phyloP scores from a whole-genome alignment of 2,329 filamentous ascomycete species.

The Epichloe typhina region DNA sequence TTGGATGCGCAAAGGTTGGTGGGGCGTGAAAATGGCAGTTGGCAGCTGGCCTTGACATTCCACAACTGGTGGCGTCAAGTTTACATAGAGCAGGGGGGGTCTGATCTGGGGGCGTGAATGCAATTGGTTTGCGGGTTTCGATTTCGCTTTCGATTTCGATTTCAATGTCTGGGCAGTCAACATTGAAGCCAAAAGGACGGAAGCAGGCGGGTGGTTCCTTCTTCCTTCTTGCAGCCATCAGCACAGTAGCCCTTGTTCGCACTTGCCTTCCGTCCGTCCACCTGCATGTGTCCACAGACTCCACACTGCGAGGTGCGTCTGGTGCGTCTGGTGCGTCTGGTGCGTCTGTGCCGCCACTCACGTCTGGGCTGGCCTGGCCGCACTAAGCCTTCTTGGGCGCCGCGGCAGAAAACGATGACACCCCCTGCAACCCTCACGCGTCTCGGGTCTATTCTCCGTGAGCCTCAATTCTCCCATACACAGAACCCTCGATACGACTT shows the following conservation, averaged over 20 bases:
- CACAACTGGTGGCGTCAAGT: neutral
- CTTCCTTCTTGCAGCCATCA: neutral
- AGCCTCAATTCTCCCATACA: slow-evolving; percentile 2
- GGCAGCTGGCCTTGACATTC: neutral
- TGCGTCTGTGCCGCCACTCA: neutral
- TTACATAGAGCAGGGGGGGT: neutral
- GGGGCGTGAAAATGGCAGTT: neutral
- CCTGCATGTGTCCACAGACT: too few relatives aligned
- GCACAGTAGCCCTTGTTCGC: neutral
- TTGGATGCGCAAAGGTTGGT: neutral
- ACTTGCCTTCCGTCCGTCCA: too few relatives aligned
- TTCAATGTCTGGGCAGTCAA: too few relatives aligned
- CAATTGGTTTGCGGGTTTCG: too few relatives aligned
- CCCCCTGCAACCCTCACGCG: slow-evolving; percentile 13
- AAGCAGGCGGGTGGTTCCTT: neutral
- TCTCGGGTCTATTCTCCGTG: slow-evolving; percentile 8
- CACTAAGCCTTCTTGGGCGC: slow-evolving; percentile 17
- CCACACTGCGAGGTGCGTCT: too few relatives aligned
- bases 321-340: too few relatives aligned
- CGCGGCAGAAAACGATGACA: slow-evolving; percentile 13
- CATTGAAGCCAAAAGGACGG: neutral
- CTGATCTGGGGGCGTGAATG: neutral
- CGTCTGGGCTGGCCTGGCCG: neutral
- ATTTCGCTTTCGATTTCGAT: too few relatives aligned
- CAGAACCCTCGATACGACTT: neutral